Conservation (phyloP, 2,329 filamentous ascomycete species). For the Colletotrichum musae region DNA sequence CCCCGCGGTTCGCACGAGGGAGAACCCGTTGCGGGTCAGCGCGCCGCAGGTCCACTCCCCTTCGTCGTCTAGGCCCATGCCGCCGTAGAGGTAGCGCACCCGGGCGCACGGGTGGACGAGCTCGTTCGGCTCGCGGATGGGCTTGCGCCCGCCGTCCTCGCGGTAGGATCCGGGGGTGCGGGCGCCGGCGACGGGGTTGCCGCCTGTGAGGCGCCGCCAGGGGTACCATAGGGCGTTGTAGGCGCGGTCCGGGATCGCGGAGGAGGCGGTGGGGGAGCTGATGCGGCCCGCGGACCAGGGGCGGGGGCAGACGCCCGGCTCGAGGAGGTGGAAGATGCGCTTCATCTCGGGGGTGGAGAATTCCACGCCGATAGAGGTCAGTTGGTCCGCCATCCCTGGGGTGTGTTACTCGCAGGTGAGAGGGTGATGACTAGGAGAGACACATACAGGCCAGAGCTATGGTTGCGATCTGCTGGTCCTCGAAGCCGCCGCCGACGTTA, state of each 20-base stretch:
- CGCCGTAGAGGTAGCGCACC: slow-evolving; percentile 50
- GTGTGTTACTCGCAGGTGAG: no score
- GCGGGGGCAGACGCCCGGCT: slow-evolving; percentile 28
- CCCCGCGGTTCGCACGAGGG: slow-evolving; percentile 16
- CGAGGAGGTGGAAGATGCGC: slow-evolving; percentile 41
- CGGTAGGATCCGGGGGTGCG: slow-evolving; percentile 47
- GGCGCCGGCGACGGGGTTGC: slow-evolving; percentile 20
- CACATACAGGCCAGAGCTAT: slow-evolving; percentile 44
- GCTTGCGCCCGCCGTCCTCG: slow-evolving; percentile 30
- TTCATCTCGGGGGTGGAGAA: slow-evolving; percentile 44
- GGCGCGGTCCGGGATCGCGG: slow-evolving; percentile 28
- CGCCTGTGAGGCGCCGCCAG: slow-evolving; percentile 12
- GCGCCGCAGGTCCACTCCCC: slow-evolving; percentile 44
- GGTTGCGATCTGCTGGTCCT: slow-evolving; percentile 45
- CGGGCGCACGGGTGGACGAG: slow-evolving; percentile 50
- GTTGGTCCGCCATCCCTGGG: slow-evolving; percentile 45
- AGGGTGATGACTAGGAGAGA: not conserved
- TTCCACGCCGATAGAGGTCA: slow-evolving; percentile 44
- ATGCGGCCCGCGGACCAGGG: slow-evolving; percentile 44
- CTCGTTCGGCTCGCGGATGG: slow-evolving; percentile 43
- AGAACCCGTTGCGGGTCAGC: slow-evolving; percentile 39
- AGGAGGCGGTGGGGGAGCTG: slow-evolving; percentile 34
- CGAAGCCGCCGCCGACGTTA: slow-evolving; percentile 72
- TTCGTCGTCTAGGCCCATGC: slow-evolving; percentile 48
- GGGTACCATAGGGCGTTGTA: slow-evolving; percentile 28